These are phyloP conservation scores for Blastomyces parvus DNA, from an alignment of 2,329 filamentous ascomycete species.

Conservation along the genomic window DNA sequence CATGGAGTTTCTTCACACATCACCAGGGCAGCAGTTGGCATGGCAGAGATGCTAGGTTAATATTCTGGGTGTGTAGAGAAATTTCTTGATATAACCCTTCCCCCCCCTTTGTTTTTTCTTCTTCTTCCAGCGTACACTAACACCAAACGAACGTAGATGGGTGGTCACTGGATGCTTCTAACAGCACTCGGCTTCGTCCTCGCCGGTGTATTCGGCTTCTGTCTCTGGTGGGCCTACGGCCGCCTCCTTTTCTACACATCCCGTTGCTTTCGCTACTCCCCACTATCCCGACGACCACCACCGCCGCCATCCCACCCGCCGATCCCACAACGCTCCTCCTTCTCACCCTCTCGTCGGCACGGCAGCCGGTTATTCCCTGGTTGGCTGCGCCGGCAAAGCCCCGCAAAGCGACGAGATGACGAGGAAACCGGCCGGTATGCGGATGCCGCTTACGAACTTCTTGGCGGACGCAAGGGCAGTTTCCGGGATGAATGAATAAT, in stretches of 20 bases:
- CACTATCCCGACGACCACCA: conserved; percentile 14
- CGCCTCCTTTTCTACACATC: conserved; percentile 36
- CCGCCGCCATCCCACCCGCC: conserved; percentile 6
- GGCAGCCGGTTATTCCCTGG: conserved; percentile 28
- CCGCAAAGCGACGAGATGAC: conserved; percentile 30
- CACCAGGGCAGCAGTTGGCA: conserved; percentile 58
- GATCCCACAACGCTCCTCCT: conserved; percentile 16
- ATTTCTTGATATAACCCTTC: neutral
- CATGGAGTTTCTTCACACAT: conserved; percentile 64
- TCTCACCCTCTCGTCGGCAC: conserved; percentile 29
- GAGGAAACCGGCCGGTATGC: conserved; percentile 26
- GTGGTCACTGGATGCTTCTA: conserved; percentile 47
- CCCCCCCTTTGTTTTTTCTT: neutral
- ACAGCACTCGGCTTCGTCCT: conserved; percentile 44
- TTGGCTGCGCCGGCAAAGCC: conserved; percentile 30
- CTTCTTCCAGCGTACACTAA: neutral
- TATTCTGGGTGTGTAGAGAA: conserved; percentile 48
- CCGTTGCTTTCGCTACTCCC: conserved; percentile 33
- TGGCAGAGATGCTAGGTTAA: conserved; percentile 52
- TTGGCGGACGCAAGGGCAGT: conserved; percentile 9
- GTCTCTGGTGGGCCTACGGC: conserved; percentile 44
- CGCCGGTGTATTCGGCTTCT: conserved; percentile 39
- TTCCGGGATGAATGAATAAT: neutral
- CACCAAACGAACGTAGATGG: conserved; percentile 34
- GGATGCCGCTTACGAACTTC: conserved; percentile 33